phyloP scores from a whole-genome alignment of 306 rosid species.

The Luffa aegyptiaca region DNA sequence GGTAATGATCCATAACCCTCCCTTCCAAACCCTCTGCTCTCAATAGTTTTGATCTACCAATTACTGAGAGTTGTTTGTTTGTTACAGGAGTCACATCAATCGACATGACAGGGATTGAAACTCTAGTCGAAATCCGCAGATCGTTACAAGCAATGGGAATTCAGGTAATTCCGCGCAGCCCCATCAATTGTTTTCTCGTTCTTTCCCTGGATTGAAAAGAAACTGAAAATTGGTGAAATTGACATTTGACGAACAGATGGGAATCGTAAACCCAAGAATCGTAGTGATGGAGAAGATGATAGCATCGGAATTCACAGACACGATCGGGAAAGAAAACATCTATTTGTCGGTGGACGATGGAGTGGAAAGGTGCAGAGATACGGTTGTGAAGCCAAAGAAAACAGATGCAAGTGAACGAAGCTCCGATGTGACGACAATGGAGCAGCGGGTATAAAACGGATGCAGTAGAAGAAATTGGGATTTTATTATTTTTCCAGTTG shows the following conservation, averaged over 20 bases:
- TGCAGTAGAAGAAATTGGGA: not conserved
- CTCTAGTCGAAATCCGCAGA: conserved; percentile 38
- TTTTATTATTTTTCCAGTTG: not conserved
- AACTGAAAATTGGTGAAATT: not conserved
- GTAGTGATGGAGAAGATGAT: conserved; percentile 76
- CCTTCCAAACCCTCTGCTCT: not conserved
- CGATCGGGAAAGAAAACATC: conserved; percentile 49
- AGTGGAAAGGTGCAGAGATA: conserved; percentile 33
- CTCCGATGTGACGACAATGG: not conserved
- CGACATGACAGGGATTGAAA: conserved; percentile 61
- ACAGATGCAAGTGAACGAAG: not conserved
- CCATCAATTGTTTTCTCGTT: not conserved
- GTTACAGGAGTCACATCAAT: conserved; percentile 64
- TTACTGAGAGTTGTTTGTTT: not conserved
- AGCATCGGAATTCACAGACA: conserved; percentile 37
- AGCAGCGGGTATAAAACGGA: not conserved
- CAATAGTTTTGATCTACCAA: not conserved
- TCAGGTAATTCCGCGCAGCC: conserved; percentile 26
- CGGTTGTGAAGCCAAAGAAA: conserved; percentile 12
- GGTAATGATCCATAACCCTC: conserved; percentile 21
- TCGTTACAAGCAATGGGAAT: conserved; percentile 25
- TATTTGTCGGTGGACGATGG: conserved; percentile 57
- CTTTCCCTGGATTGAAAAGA: not conserved
- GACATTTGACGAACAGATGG: conserved; percentile 21
- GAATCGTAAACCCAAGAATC: conserved; percentile 60